Conservation (phyloP, 2,329 filamentous ascomycete species). For the Gremmenia infestans region DNA sequence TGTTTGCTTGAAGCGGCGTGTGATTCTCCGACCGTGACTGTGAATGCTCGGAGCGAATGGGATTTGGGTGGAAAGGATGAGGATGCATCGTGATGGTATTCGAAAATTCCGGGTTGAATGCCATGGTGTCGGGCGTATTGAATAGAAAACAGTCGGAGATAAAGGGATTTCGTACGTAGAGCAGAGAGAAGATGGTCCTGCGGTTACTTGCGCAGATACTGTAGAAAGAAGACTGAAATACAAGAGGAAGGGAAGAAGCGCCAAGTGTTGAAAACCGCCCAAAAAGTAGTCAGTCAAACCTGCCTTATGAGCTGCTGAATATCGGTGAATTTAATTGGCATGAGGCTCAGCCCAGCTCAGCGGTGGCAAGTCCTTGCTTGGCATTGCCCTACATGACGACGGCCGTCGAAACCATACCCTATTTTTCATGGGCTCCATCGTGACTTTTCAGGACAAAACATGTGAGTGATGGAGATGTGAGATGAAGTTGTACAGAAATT, state of each 20-base stretch:
- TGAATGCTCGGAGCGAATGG: slow-evolving; percentile 20
- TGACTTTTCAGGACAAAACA: background rate
- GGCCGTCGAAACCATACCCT: background rate
- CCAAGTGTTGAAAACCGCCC: no score
- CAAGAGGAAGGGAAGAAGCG: no score
- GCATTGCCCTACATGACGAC: background rate
- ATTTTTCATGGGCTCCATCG: background rate
- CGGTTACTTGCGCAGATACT: no score
- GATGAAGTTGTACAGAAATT: background rate
- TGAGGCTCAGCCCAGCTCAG: background rate
- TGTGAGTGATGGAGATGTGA: background rate
- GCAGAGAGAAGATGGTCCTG: background rate
- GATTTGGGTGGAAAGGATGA: slow-evolving; percentile 28
- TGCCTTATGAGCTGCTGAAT: background rate
- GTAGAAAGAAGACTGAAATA: no score
- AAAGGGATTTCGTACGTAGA: background rate
- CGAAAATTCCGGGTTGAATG: slow-evolving; percentile 21
- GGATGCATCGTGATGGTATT: slow-evolving; percentile 31
- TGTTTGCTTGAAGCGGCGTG: slow-evolving; percentile 21
- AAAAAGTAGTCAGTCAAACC: background rate
- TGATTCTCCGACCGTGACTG: slow-evolving; percentile 18
- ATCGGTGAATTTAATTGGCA: background rate
- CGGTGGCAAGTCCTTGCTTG: background rate
- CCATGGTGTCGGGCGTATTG: slow-evolving; percentile 12
- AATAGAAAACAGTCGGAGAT: background rate